These are phyloP conservation scores for Pochonia chlamydosporia DNA, from an alignment of 2,329 filamentous ascomycete genomes.

Conservation along the genomic window DNA sequence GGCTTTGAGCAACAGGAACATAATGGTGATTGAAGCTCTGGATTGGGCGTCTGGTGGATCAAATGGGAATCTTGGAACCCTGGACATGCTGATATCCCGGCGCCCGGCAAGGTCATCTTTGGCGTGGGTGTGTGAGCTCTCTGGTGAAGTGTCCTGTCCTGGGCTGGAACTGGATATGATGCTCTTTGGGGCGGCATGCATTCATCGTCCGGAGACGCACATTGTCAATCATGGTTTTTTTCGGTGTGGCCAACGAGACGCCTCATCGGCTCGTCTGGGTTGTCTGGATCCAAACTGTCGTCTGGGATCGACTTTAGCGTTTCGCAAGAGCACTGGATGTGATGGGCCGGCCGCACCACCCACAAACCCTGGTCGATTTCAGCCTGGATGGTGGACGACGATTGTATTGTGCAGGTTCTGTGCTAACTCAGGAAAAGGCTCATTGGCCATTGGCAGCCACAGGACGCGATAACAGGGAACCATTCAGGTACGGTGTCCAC, in stretches of 20 bases:
- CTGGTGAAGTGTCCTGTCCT: too few relatives aligned
- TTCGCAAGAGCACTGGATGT: not conserved
- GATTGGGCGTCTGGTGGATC: not conserved
- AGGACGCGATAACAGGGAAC: too few relatives aligned
- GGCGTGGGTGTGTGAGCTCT: too few relatives aligned
- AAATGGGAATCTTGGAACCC: not conserved
- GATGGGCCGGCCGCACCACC: not conserved
- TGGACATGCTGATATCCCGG: not conserved
- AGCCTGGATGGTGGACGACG: not conserved
- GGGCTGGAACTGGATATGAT: too few relatives aligned
- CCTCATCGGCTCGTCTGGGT: not conserved
- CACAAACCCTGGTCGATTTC: not conserved
- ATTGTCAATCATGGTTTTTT: too few relatives aligned
- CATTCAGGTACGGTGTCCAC: too few relatives aligned
- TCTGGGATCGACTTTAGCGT: not conserved
- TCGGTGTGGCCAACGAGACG: not conserved
- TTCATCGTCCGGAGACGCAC: too few relatives aligned
- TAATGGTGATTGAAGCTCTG: not conserved
- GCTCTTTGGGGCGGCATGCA: too few relatives aligned
- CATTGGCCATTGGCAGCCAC: too few relatives aligned
- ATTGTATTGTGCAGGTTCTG: too few relatives aligned
- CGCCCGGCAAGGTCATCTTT: not conserved
- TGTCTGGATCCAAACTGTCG: not conserved
- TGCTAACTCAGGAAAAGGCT: too few relatives aligned
- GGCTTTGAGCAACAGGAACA: not conserved